A percentile compares a stretch with the other conserved stretches of the same genome.
Conservation (phyloP, 768 basidiomycete genomes). For the Tubosaeta sp. region DNA sequence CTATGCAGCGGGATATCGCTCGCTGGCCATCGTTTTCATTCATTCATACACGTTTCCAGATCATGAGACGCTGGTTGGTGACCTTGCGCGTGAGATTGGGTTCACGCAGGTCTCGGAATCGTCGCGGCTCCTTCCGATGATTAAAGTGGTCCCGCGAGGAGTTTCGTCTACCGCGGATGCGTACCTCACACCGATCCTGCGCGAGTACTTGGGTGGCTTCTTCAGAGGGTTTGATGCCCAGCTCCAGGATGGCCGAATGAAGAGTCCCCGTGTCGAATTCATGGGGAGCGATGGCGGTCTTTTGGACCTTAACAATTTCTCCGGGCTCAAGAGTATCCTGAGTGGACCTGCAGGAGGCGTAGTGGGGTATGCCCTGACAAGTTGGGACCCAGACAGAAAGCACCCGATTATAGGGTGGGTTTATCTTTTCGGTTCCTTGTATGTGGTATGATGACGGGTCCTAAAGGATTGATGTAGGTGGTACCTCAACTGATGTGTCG, state of each 20-base stretch:
- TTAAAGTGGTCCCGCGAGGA: conserved; percentile 92
- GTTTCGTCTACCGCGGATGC: conserved; percentile 92
- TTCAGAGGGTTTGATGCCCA: conserved; percentile 82
- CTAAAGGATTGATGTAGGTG: conserved; percentile 81
- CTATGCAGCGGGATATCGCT: conserved; percentile 80
- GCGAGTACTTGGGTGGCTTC: conserved; percentile 85
- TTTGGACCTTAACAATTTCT: conserved; percentile 77
- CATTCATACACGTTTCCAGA: conserved; percentile 92
- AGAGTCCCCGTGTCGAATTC: conserved; percentile 80
- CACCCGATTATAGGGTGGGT: conserved; percentile 81
- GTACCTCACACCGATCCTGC: conserved; percentile 87
- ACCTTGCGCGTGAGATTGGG: conserved; percentile 73
- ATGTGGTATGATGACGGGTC: neutral
- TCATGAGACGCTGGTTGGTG: conserved; percentile 74
- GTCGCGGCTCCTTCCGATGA: conserved; percentile 85
- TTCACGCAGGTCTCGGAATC: conserved; percentile 90
- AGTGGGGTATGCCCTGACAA: conserved; percentile 86
- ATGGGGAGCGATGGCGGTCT: conserved; percentile 94
- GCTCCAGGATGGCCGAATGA: conserved; percentile 53
- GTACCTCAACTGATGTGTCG: conserved; percentile 94
- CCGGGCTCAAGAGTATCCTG: conserved; percentile 88
- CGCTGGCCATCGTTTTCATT: conserved; percentile 82
- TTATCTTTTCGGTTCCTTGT: neutral
- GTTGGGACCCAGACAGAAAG: conserved; percentile 73
- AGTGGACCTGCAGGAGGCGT: conserved; percentile 95